Evolutionary conservation across 2,329 filamentous ascomycete species (phyloP), one percentile per base, ranked within the genome.

Genomic region (Apiospora kogelbergensis): DNA sequence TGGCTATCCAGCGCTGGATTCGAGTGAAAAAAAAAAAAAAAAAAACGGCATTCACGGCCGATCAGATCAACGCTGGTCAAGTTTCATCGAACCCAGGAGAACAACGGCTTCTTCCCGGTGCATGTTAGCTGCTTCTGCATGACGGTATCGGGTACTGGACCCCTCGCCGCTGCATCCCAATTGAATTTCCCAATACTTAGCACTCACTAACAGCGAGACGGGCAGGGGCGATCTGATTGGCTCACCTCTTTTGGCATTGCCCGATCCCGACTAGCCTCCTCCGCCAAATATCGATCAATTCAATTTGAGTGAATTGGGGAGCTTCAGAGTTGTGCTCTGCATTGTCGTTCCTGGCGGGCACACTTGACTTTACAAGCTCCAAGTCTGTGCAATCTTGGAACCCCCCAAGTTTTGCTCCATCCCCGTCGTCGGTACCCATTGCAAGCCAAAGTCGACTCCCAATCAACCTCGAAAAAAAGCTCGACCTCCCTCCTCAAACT

Each of bases 261-360:
- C 53, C 33, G 33, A 60, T 60, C 17, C 17, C 20, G 20, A 60
- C 53, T 60, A 60, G 53, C 30, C 17, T 30, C 26, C 7, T 30
- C 26, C 20, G 30, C 53, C 53, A 37, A n/a, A 30, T n/a, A 37
- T 37, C 30, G 53, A 60, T 60, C 53, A 60, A 60, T 37, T 60
- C 53, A 37, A 60, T 37, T 60, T 60, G 53, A n/a, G 30, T 33
- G 63, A 30, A 15, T 30, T 65, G 26, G 40, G 22, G 26, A 44
- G 63, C 60, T 63, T 63, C 60, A 42, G 22, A 42, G 40, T 65
- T 42, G 48, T 57, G 48, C 48, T 57, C 48, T 57, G 48, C 48
- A 57, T 33, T 57, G 45, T 68, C 42, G 68, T 69, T 69, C 68
- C 68, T 69, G 68, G 64, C 64, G 48, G 68, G 63, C 33, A 64